Evolutionary conservation across 768 basidiomycete species (phyloP), one percentile per base, ranked within the genome.

Genomic region (Collybia mongolica): DNA sequence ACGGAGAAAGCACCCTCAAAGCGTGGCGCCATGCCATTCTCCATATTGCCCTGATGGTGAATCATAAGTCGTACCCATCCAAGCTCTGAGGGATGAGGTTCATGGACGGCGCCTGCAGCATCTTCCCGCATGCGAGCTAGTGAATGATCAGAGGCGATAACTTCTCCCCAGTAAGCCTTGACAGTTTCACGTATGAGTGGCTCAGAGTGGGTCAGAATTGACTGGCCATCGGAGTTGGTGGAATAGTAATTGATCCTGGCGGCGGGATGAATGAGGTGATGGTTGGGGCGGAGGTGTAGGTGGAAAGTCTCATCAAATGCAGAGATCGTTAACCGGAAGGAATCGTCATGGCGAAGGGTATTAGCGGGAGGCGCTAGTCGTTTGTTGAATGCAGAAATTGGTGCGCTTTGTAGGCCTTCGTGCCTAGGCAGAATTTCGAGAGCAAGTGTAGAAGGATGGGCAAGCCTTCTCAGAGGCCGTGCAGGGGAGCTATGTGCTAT

Each of bases 41-140:
- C 63, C 22, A 68, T 65, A 58, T 86, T 78, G 24, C 79, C 79
- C 56, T 85, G 78, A 58, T 83, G 67, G 63, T 89, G 82, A 2
- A 91, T 77, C 67, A 86, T 80, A 56, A 94, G 82, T 18, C 87
- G 82, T 15, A 89, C 90, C 82, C 86, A 88, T 20, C 92, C 92
- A 9, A 86, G 72, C 37, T 78, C 77, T 23, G 73, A 67, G 8
- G 74, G 65, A 51, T 74, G 74, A 40, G 75, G 61, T 45, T 62
- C 65, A 35, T 70, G 74, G 3, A 76, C 58, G 19, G 79, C 77
- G 40, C 82, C 77, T 5, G 81, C 84, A 18, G 76, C 73, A 62
- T 87, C 87, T 59, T 84, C 82, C 22, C 79, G 76, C 75, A 86
- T 71, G 36, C 85, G 79, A 15, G 67, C 66, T 3, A 66, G 65